Evolutionary conservation across 257 asterid species (phyloP), one percentile per base, ranked within the genome.

Genomic region (Vinca minor): DNA sequence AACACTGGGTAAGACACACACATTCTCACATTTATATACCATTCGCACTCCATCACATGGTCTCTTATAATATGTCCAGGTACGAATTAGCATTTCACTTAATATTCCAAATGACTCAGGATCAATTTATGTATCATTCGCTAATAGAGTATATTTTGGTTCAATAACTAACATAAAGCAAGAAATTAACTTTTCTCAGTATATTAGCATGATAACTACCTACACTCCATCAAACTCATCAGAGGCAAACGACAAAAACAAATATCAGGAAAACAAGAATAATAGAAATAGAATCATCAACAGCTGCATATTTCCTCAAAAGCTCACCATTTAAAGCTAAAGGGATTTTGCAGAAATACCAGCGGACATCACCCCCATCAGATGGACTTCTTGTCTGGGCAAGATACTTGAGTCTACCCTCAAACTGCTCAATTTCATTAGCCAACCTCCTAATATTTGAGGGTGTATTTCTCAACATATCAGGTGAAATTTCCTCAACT

Each of bases 321-420:
- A 29, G 41, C 94, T 72, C 23, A 93, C 98, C 97, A 73, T 84
- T 85, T 60, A 61, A 75, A n/a, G 80, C 85, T 75, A 93, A 74
- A 62, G 96, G 84, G 28, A 78, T 73, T 85, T 83, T 87, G 83
- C 88, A 89, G 76, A 93, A 93, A 83, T 87, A 93, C 98, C 98
- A 93, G 62, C 96, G 79, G 45, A 83, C 85, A 72, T 93, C 97
- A 38, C 96, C 91, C 5, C 97, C 95, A 72, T 93, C 98, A 0
- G 98, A 93, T 54, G 94, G 92, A 78, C 98, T 93, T 62, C 69
- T 70, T 18, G 98, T 87, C 68, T 80, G 98, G 48, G 96, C 94
- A 61, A 87, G 96, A 69, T 93, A 93, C 62, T 93, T 93, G 67
- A 80, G 94, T 75, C 98, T 79, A 46, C 90, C 94, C 69, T 82